Evolutionary conservation across 2,329 filamentous ascomycete species (phyloP).

Genomic region (Pseudopithomyces chartarum): DNA sequence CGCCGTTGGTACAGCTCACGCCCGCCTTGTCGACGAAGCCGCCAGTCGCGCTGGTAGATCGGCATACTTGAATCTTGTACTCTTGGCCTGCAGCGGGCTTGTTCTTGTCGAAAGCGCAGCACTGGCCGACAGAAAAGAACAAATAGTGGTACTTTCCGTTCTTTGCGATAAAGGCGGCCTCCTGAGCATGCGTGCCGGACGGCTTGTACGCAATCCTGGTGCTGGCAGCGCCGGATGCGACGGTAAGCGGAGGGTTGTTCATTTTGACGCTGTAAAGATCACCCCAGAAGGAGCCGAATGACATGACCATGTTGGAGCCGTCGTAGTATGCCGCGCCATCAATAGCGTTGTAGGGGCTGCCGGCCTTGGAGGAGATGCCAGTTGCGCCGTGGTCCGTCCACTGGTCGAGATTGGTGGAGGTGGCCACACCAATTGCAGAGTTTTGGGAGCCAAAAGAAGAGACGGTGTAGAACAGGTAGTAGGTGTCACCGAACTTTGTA

Average conservation of each 20-base stretch:
- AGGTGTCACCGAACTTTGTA: constrained; percentile 59
- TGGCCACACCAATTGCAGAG: constrained; percentile 66
- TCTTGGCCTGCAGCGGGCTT: constrained; percentile 62
- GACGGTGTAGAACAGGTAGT: constrained; percentile 71
- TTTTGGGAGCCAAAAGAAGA: constrained; percentile 64
- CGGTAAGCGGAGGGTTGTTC: constrained; percentile 37
- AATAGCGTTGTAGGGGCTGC: constrained; percentile 57
- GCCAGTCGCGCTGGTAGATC: constrained; percentile 58
- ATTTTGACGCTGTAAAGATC: constrained; percentile 67
- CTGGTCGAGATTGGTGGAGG: constrained; percentile 54
- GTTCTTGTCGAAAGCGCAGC: constrained; percentile 63
- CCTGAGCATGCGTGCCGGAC: constrained; percentile 57
- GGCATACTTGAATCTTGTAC: constrained; percentile 70
- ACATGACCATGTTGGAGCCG: constrained; percentile 64
- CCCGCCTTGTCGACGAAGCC: constrained; percentile 63
- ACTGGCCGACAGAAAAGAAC: constrained; percentile 65
- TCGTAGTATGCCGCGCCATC: constrained; percentile 67
- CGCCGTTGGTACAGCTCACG: constrained; percentile 58
- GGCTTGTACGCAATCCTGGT: constrained; percentile 61
- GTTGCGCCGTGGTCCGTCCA: constrained; percentile 66
- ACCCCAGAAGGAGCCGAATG: constrained; percentile 64
- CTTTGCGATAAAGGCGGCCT: constrained; percentile 63
- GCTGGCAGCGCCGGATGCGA: constrained; percentile 34
- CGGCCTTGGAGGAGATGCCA: constrained; percentile 51
- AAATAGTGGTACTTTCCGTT: constrained; percentile 66